Evolutionary conservation across 176 grass and related monocot species (phyloP), one percentile per base, ranked within the genome.

Genomic region (Cymbopogon citratus): DNA sequence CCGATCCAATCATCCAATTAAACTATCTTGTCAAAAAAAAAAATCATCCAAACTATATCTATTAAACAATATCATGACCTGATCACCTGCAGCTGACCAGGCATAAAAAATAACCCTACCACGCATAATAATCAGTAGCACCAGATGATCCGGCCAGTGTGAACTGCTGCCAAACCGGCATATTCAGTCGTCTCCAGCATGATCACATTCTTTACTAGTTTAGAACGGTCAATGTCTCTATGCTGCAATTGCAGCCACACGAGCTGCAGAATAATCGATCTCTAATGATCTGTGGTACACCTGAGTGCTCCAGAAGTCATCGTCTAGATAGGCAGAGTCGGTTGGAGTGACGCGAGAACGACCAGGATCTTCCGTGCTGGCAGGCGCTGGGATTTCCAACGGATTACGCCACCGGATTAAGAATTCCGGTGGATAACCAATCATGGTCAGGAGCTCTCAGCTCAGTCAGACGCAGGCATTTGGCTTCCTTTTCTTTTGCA

Each of bases 401-500:
- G 66, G 73, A 65, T 89, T 61, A 85, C 87, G 87, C 78, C 36
- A 89, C 73, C 41, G 1, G 64, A 66, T 38, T 72, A 62, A 89
- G 27, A 54, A 79, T 77, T 80, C 76, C 41, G 38, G 62, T 11
- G 63, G 82, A 33, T 44, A 28, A 9, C 63, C 39, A 82, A 73
- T 85, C 83, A 73, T 85, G 83, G n/a, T 39, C 65, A 5, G 41
- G 57, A 10, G 10, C 23, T 61, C 56, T 12, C 59, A 26, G 45
- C 12, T 26, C 41, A 10, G 79, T 19, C 57, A 43, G 43, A 41
- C 8, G 48, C 14, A 11, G 36, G n/a, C 21, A 26, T 62, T 44
- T 72, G 44, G 60, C 54, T n/a, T 82, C n/a, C 73, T 60, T 89
- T 73, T 78, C 86, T 87, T 81, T 89, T 63, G 83, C 46, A 66